Evolutionary conservation across 176 grass and related monocot species (phyloP), one percentile per base, ranked within the genome.

Genomic region (Aegilops sharonensis): DNA sequence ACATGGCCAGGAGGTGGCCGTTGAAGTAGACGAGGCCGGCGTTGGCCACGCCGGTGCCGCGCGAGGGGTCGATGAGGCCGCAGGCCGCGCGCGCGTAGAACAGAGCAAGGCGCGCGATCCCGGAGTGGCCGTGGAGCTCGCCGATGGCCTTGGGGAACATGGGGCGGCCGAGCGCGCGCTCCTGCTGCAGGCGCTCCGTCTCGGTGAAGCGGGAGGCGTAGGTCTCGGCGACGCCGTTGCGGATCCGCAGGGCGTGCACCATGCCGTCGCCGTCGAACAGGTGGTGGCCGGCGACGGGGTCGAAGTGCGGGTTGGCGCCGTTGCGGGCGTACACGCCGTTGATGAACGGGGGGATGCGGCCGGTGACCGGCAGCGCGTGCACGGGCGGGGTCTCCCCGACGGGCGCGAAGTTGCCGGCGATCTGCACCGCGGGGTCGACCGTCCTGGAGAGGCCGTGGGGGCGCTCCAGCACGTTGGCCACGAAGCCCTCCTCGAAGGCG

Each of bases 211-310:
- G 89, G 65, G 92, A 97, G 1, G 95, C 91, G 81, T 97, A 97
- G 1, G 91, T 77, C 66, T 91, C 90, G 71, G 90, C 95, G 79
- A 34, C 85, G 9, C 92, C 92, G 85, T 93, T 93, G 39, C 85
- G 76, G 25, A 94, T 90, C 7, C 75, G 67, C 1, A 97, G 59
- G 18, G 92, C 92, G 90, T 97, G 95, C 30, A 97, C 91, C 95
- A 97, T 97, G 72, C 95, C 95, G 75, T 97, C 95, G 79, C 92
- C 95, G 83, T 97, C 95, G 87, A 97, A 97, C 35, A 97, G 88
- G 89, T 97, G 95, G 89, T 97, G 92, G 5, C 95, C 95, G 4
- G 92, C 95, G 11, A 91, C 80, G 23, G 95, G 95, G 75, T 94
- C 90, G 74, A 97, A 92, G 86, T 80, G 80, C 10, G 95, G 95